A percentile compares a stretch with the other conserved stretches of the same genome.
Evolutionary conservation across 345 rosid species (phyloP).

Genomic region (Camelina neglecta): DNA sequence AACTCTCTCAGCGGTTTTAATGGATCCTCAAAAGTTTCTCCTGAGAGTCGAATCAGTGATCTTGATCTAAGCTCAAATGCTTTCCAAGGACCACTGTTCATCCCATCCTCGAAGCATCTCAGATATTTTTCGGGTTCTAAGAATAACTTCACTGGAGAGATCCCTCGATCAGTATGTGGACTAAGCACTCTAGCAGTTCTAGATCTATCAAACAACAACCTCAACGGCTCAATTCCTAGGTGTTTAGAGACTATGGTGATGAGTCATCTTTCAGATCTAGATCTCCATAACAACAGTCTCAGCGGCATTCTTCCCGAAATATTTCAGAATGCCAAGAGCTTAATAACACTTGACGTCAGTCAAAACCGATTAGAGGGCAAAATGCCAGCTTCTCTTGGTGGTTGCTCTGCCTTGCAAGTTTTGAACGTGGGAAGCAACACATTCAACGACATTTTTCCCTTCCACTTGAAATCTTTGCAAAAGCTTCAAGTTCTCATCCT

Average conservation of each 20-base stretch:
- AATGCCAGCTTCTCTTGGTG: neutral
- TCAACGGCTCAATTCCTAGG: no score
- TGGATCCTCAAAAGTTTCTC: neutral
- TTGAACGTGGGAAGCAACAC: neutral
- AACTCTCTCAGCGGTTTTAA: constrained; percentile 5
- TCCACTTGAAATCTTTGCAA: neutral
- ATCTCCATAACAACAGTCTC: no score
- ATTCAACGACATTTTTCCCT: neutral
- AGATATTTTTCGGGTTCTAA: neutral
- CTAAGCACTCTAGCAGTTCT: neutral
- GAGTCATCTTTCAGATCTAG: no score
- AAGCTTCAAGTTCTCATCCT: constrained; percentile 3
- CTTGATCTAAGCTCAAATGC: neutral
- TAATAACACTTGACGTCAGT: no score
- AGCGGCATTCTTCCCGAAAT: no score
- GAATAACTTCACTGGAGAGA: constrained; percentile 9
- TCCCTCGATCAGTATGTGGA: constrained; percentile 6
- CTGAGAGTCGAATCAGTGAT: neutral
- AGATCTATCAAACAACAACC: no score
- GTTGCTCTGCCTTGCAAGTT: neutral
- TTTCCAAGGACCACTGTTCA: constrained; percentile 6
- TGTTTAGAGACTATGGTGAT: no score
- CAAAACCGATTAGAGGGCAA: neutral
- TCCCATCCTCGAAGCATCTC: neutral
- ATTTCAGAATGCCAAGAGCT: no score